Evolutionary conservation across 257 asterid genomes (phyloP).

Genomic region (Capsicum rhomboideum): DNA sequence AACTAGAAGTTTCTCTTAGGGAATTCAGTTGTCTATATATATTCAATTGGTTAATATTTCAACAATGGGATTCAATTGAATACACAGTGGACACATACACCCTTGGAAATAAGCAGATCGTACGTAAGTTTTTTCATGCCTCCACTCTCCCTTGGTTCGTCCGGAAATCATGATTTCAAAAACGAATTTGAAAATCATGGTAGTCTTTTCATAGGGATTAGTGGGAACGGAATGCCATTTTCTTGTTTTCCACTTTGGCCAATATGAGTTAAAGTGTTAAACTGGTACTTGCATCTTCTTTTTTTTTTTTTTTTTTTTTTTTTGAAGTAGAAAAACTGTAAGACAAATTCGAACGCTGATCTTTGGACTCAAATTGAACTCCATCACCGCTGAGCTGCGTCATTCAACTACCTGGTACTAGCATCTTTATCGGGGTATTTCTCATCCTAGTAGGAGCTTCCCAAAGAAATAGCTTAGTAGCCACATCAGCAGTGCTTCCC

Average conservation of each 20-base stretch:
- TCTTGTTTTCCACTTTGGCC: neutral
- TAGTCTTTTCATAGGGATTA: neutral
- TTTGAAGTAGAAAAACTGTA: too few relatives aligned
- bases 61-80: neutral
- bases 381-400: too few relatives aligned
- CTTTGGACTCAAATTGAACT: too few relatives aligned
- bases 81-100: neutral
- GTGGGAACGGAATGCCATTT: neutral
- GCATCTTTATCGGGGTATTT: neutral
- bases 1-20: neutral
- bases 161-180: neutral
- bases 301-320: too few relatives aligned
- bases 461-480: too few relatives aligned
- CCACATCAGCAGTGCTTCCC: neutral
- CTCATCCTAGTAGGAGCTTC: neutral
- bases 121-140: neutral
- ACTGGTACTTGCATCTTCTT: too few relatives aligned
- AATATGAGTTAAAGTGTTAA: neutral
- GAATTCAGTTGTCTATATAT: neutral
- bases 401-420: neutral
- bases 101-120: neutral
- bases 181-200: neutral
- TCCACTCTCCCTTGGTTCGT: too few relatives aligned
- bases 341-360: too few relatives aligned
- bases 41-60: too few relatives aligned